These are phyloP conservation scores for Neopestalotiopsis sp. DNA, from an alignment of 2,329 filamentous ascomycete genomes.

Conservation along the genomic window DNA sequence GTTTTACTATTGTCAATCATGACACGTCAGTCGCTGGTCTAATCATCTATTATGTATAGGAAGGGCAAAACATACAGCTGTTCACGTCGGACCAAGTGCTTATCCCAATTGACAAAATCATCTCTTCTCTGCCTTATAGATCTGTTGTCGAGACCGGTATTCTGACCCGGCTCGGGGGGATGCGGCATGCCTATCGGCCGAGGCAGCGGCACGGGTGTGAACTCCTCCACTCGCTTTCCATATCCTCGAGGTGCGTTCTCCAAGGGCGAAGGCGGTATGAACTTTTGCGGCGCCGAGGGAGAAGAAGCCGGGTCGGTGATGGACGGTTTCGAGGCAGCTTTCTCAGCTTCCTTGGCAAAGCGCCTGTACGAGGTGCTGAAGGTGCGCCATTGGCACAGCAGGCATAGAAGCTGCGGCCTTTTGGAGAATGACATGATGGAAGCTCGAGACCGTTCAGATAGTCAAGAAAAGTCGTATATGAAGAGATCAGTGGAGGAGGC, in stretches of 20 bases:
- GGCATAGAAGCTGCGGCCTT: constrained; percentile 47
- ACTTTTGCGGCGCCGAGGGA: constrained; percentile 23
- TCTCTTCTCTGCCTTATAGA: constrained; percentile 71
- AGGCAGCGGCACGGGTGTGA: constrained; percentile 63
- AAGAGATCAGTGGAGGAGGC: not conserved
- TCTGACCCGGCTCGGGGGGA: constrained; percentile 79
- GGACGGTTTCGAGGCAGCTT: constrained; percentile 19
- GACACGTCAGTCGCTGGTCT: not conserved
- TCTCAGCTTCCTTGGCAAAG: constrained; percentile 35
- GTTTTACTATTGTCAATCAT: constrained; percentile 58
- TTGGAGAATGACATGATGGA: constrained; percentile 29
- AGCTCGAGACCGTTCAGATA: not conserved
- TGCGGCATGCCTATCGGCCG: constrained; percentile 83
- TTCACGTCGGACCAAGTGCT: constrained; percentile 78
- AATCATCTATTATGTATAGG: not conserved
- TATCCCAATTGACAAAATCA: constrained; percentile 85
- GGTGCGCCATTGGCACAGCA: constrained; percentile 57
- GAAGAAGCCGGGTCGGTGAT: constrained; percentile 26
- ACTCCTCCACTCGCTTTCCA: constrained; percentile 59
- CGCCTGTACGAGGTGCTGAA: constrained; percentile 52
- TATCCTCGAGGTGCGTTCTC: constrained; percentile 66
- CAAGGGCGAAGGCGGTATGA: constrained; percentile 48
- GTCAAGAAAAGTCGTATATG: not conserved
- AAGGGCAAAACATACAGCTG: constrained; percentile 64
- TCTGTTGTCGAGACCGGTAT: constrained; percentile 76